Conservation (phyloP, 1,284 basidiomycete species). For the Phellopilus nigrolimitatus region DNA sequence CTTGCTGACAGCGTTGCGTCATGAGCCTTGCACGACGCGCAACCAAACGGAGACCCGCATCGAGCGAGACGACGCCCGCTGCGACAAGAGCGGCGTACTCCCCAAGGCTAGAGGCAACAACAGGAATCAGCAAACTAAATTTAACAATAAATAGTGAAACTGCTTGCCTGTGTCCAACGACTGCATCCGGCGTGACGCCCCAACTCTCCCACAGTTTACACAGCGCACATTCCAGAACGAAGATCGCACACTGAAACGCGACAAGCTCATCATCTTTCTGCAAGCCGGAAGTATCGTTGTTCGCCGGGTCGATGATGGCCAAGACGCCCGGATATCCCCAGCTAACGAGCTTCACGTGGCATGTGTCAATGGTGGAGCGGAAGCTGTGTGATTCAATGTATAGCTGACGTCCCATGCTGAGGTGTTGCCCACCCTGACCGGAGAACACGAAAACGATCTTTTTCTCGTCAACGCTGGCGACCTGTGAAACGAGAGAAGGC, state of each 20-base stretch:
- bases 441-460: constrained; percentile 61
- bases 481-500: constrained; percentile 28
- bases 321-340: constrained; percentile 49
- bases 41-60: constrained; percentile 54
- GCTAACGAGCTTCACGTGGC: constrained; percentile 44
- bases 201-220: constrained; percentile 58
- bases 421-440: constrained; percentile 63
- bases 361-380: constrained; percentile 47
- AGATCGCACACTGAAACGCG: constrained; percentile 49
- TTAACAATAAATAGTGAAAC: background rate
- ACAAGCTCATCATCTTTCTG: constrained; percentile 34
- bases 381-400: constrained; percentile 47
- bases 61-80: constrained; percentile 49
- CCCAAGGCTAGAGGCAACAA: constrained; percentile 55
- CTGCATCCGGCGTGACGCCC: constrained; percentile 52
- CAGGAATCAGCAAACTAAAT: constrained; percentile 4
- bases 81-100: constrained; percentile 65
- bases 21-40: constrained; percentile 54
- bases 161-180: constrained; percentile 63
- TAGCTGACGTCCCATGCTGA: constrained; percentile 56
- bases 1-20: constrained; percentile 39
- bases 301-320: constrained; percentile 35
- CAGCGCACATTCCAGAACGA: constrained; percentile 58
- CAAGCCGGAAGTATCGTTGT: constrained; percentile 22
- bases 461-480: constrained; percentile 18